phyloP scores from a whole-genome alignment of 345 rosid species.

The Eucalyptus virginea region DNA sequence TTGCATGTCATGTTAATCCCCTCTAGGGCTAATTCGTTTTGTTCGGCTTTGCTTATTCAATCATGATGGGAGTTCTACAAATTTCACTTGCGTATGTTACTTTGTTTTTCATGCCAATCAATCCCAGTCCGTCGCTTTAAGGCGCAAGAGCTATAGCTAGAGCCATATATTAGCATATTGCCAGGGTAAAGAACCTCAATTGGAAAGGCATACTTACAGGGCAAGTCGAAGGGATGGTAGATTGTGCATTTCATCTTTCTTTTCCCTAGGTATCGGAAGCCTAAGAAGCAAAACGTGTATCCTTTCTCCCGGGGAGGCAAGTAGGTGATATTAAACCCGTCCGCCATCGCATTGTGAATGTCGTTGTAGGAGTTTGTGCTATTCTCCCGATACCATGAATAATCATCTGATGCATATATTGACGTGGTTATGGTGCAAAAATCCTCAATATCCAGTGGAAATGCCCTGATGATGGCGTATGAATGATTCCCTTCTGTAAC shows the following conservation, averaged over 20 bases:
- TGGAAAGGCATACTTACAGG: neutral
- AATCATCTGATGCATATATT: accelerated
- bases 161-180: neutral
- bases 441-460: accelerated
- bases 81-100: neutral
- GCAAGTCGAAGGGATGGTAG: accelerated
- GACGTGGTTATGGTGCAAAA: neutral
- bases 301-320: accelerated
- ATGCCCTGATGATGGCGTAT: accelerated
- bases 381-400: neutral
- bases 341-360: neutral
- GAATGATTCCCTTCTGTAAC: neutral
- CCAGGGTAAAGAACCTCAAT: neutral
- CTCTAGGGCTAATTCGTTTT: neutral
- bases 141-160: neutral
- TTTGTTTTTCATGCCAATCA: neutral
- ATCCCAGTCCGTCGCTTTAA: neutral
- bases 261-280: accelerated
- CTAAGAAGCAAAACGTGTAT: accelerated
- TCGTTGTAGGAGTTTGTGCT: neutral
- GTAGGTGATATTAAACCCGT: neutral
- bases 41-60: neutral
- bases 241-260: accelerated
- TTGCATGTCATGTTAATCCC: neutral
- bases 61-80: neutral